phyloP scores from a whole-genome alignment of 345 rosid species.

The Gossypium arboreum region DNA sequence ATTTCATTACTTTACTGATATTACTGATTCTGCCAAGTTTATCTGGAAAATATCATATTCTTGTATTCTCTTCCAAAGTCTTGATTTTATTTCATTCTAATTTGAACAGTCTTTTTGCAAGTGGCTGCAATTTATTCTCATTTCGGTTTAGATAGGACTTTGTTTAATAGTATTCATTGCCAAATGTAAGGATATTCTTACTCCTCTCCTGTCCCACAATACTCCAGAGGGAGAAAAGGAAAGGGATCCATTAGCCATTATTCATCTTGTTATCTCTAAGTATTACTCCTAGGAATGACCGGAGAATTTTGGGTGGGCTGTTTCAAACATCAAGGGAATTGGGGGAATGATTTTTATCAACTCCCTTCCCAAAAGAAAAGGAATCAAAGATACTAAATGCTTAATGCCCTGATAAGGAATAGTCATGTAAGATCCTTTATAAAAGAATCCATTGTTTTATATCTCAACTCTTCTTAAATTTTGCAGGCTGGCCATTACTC shows the following conservation, averaged over 20 bases:
- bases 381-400: background rate
- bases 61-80: background rate
- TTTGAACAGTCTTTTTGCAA: background rate
- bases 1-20: background rate
- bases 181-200: background rate
- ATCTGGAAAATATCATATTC: background rate
- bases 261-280: background rate
- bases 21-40: background rate
- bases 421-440: background rate
- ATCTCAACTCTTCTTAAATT: background rate
- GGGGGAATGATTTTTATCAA: background rate
- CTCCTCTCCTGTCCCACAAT: background rate
- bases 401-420: background rate
- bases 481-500: constrained; percentile 75
- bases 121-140: background rate
- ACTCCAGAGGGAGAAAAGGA: background rate
- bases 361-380: background rate
- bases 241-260: background rate
- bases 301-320: constrained; percentile 6
- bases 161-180: background rate
- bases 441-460: background rate
- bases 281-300: background rate
- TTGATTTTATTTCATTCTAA: background rate
- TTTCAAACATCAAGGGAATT: background rate
- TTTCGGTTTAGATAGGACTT: background rate